phyloP scores from a whole-genome alignment of 2,329 filamentous ascomycete genomes.

The Monilinia fructicola region DNA sequence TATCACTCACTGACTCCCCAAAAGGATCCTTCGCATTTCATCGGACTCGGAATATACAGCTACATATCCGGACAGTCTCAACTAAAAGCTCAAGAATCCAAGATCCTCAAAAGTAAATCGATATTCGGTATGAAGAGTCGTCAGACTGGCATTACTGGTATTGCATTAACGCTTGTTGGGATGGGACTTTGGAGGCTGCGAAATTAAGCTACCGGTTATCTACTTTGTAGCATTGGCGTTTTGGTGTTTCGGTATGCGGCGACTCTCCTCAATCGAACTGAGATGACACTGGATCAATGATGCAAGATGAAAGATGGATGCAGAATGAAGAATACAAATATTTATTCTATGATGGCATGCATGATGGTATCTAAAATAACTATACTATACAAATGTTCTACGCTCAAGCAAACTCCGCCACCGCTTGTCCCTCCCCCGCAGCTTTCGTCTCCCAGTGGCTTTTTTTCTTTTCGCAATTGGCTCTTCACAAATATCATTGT shows the following conservation, averaged over 20 bases:
- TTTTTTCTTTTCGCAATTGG: slow-evolving; percentile 31
- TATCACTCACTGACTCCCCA: background rate
- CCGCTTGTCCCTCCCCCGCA: slow-evolving; percentile 18
- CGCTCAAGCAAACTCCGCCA: slow-evolving; percentile 17
- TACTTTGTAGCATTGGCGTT: background rate
- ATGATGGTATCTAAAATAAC: slow-evolving; percentile 6
- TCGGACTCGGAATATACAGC: slow-evolving; percentile 74
- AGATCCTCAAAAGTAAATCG: slow-evolving; percentile 67
- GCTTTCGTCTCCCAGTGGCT: slow-evolving; percentile 30
- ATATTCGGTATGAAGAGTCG: slow-evolving; percentile 72
- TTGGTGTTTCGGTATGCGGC: background rate
- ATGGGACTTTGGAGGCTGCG: slow-evolving; percentile 61
- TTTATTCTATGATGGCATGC: background rate
- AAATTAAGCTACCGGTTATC: slow-evolving; percentile 31
- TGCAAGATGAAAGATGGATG: slow-evolving; percentile 6
- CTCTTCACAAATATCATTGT: slow-evolving; percentile 30
- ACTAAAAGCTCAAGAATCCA: slow-evolving; percentile 63
- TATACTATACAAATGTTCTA: slow-evolving; percentile 10
- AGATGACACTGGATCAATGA: background rate
- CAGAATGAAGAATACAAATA: background rate
- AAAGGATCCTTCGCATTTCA: slow-evolving; percentile 73
- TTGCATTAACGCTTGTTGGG: slow-evolving; percentile 66
- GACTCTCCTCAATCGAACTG: background rate
- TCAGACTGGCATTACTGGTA: slow-evolving; percentile 63
- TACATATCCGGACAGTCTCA: slow-evolving; percentile 74